These are phyloP conservation scores for Nadsonia fulvescens DNA, from an alignment of 805 yeast species.

Conservation along the genomic window DNA sequence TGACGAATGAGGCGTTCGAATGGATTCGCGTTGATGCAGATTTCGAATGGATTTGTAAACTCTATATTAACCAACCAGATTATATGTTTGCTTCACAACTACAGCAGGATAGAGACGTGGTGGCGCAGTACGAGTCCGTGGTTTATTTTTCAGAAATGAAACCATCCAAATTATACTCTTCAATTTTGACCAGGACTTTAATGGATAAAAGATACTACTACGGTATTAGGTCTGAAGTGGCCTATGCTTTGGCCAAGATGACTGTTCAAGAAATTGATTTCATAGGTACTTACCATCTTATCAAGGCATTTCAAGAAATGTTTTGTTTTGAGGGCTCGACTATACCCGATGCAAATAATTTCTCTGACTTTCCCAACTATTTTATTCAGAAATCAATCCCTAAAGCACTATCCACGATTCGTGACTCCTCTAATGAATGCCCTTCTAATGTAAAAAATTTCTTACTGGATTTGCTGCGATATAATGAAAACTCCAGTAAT, in stretches of 20 bases:
- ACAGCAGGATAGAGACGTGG: conserved; percentile 89
- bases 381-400: conserved; percentile 59
- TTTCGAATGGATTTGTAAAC: conserved; percentile 84
- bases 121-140: conserved; percentile 81
- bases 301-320: conserved; percentile 46
- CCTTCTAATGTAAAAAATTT: conserved; percentile 42
- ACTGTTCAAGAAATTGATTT: conserved; percentile 45
- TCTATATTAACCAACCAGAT: conserved; percentile 75
- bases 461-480: conserved; percentile 52
- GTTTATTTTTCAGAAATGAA: conserved; percentile 47
- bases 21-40: conserved; percentile 98
- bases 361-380: conserved; percentile 49
- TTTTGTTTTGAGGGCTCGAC: conserved; percentile 53
- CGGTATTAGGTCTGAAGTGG: conserved; percentile 81
- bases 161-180: conserved; percentile 50
- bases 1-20: conserved; percentile 77
- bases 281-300: conserved; percentile 55
- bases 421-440: conserved; percentile 45
- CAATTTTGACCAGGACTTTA: conserved; percentile 59
- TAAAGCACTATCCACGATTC: conserved; percentile 36
- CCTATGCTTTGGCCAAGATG: conserved; percentile 51
- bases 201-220: conserved; percentile 75
- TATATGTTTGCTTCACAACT: conserved; percentile 89
- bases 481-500: conserved; percentile 73
- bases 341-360: conserved; percentile 70